Base-by-base conservation (phyloP, 2,329 filamentous ascomycete genomes). In the Apiospora rasikravindrae region DNA sequence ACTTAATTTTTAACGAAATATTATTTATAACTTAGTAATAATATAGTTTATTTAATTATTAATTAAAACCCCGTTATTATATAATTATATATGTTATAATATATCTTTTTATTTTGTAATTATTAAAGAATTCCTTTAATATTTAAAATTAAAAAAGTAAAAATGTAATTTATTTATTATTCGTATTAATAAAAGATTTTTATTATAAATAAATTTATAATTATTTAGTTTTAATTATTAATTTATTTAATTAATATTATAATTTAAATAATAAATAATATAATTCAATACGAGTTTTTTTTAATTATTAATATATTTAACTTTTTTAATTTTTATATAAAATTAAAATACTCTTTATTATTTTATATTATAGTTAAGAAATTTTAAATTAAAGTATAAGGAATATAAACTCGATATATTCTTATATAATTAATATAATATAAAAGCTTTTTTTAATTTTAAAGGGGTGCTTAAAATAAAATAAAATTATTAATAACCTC, bases 371-470 rank as follows among this genome's bases (percentile, higher is more conserved):
- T 47, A 40, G 49, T 40, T 13, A 37, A 47, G 2, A 40, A 22
- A 16, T 19, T 45, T 64, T 14, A 29, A 47, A 70, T 66, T 29
- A 64, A 37, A 7, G 11, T 1, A 66, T 24, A 37, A 61, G 40
- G n/a, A 45, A 53, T 16, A 6, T 5, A 33, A 33, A 70, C 29
- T 40, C 13, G 7, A n/a, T 57, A 70, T 24, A 24, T 42, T 2
- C 22, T 26, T 61, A 49, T 26, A 29, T 53, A 53, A 53, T 53
- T 29, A 29, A 53, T 57, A 67, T 45, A 66, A 33, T 66, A 42
- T 70, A 70, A 66, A 37, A 57, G 16, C 37, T 47, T 66, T 16
- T 8, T n/a, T 66, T n/a, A 42, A 37, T 40, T n/a, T 53, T 16
- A 16, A 53, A 29, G 5, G 1, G 4, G 10, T 66, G n/a, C 22